Base-by-base conservation (phyloP, 371 early-diverging fungal genomes). In the Mucor plumbeus region DNA sequence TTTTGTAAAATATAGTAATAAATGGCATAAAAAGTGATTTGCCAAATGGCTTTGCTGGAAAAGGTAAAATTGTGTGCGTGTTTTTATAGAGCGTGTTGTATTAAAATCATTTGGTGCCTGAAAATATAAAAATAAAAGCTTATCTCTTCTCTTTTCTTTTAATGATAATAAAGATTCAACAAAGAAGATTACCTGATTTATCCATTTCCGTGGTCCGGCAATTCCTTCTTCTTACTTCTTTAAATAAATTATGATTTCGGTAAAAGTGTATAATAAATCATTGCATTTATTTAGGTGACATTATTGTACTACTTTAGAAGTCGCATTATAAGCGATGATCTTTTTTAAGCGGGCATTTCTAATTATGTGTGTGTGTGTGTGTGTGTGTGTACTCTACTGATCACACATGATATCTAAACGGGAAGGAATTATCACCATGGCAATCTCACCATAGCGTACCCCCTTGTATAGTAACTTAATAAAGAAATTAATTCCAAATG, bases 1-100 rank as follows among this genome's bases (percentile, higher is more conserved):
- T 13, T 59, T 58, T 21, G 58, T 58, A 58, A 58, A 58, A 58
- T 50, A 50, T 59, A 14, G 59, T 31, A 59, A 59, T 59, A 39
- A 41, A 59, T 59, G 8, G 43, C 21, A 59, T 59, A 59, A 26
- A 59, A 41, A 43, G 59, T 59, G 56, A 55, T 34, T 55, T 55
- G 13, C 13, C 50, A 50, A 50, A 50, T 50, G 21, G 50, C 50
- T 21, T 21, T 26, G 7, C 50, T 50, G 5, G 50, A 50, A 4
- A 50, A 11, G 26, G 50, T 11, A 50, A 50, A 26, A 26, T 26
- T 26, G 5, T 50, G 50, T 50, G 50, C 11, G 26, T 21, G 50
- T 50, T 13, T 50, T 4, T 11, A 7, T 21, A 21, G 0, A 11
- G 26, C 3, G 26, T 26, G 26, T 3, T 1, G 26, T 26, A 26